Base-by-base conservation (phyloP, 352 stramenopile genomes). In the Pythium dissimile region DNA sequence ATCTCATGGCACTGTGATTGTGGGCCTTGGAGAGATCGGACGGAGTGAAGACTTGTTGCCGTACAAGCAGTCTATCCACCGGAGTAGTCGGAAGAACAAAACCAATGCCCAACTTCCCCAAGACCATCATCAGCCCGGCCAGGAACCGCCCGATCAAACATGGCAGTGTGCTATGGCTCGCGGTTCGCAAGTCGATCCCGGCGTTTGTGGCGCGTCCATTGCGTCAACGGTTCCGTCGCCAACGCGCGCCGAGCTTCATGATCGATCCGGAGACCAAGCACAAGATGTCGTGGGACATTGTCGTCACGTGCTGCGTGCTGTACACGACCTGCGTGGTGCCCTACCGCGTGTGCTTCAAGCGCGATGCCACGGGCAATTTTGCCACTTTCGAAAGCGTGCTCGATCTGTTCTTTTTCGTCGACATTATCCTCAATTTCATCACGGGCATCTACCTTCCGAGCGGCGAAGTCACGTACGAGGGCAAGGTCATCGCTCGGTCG, bases 361-460 rank as follows among this genome's bases (percentile, higher is more conserved):
- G 71, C 0, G 81, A 94, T 24, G 81, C 84, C 4, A 50, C 47
- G 3, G 81, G 75, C 1, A 66, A 56, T 11, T 78, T 91, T 41
- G 62, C 66, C 0, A 43, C 66, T 0, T 58, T 88, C 18, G 84
- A 94, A 60, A 62, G 32, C n/a, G n/a, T 45, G 35, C 83, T 94
- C 60, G 84, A 94, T 56, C 32, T 88, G 8, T 69, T 65, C 10
- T 94, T 94, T 30, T 77, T 68, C 24, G 60, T 82, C 37, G 85
- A 95, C 62, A 92, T 95, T 24, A 64, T 77, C 20, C 67, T 91
- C 52, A 91, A 91, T 50, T 95, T 95, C 48, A 52, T 89, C 58
- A 93, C 82, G 2, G 85, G 80, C 18, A 69, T 90, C 24, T 75
- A 85, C 43, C 50, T 89, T 9, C 62, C 78, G 4, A 73, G 64